phyloP scores from a whole-genome alignment of 164 flowering plant genomes.

The Stephania cephalantha region DNA sequence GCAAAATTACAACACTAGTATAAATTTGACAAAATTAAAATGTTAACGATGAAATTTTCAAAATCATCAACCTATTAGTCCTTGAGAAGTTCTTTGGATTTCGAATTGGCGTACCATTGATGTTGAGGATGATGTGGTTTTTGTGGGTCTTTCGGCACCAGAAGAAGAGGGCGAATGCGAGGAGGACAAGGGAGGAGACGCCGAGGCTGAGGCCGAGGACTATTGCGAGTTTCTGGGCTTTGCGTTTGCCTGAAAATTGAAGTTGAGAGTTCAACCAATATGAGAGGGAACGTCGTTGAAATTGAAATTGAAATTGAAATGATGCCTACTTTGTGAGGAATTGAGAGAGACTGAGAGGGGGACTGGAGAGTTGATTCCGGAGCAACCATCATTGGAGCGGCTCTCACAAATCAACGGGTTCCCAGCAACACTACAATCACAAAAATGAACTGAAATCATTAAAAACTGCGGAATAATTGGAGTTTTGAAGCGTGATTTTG shows the following conservation, averaged over 20 bases:
- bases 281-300: background rate
- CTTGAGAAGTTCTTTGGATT: background rate
- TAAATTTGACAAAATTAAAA: background rate
- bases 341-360: conserved; percentile 40
- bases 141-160: conserved; percentile 42
- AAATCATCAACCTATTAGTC: too few relatives aligned
- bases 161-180: conserved; percentile 31
- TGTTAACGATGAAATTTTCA: background rate
- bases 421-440: conserved; percentile 49
- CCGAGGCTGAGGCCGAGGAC: conserved; percentile 64
- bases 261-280: background rate
- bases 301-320: background rate
- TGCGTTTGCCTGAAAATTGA: conserved; percentile 33
- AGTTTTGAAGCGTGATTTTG: background rate
- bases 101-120: conserved; percentile 43
- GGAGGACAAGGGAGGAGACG: conserved; percentile 24
- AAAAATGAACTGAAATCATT: background rate
- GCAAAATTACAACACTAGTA: too few relatives aligned
- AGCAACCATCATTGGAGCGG: conserved; percentile 45
- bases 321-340: conserved; percentile 44
- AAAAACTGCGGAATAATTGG: background rate
- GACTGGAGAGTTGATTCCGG: conserved; percentile 34
- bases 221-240: conserved; percentile 52
- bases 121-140: conserved; percentile 36
- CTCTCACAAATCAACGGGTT: conserved; percentile 70